Evolutionary conservation across 164 flowering plant genomes (phyloP).

Genomic region (Akebia trifoliata): DNA sequence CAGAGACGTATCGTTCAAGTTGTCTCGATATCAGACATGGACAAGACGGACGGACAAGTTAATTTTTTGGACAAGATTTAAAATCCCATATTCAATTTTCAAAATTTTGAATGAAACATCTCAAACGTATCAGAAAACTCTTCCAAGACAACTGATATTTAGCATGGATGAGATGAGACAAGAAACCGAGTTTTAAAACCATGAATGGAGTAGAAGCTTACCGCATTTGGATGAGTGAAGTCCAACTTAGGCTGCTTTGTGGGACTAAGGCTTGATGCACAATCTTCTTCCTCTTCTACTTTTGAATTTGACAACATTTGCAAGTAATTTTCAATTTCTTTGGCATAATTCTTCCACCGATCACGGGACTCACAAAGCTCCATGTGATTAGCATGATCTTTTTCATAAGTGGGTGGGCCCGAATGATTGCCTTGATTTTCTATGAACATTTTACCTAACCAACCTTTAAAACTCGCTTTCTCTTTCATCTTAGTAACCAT

Average conservation of each 20-base stretch:
- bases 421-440: conserved; percentile 8
- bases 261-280: conserved; percentile 1
- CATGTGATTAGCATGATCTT: background rate
- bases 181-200: no score
- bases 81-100: no score
- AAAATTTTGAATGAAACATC: no score
- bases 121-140: no score
- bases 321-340: conserved; percentile 45
- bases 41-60: no score
- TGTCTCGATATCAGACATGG: no score
- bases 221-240: conserved; percentile 22
- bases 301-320: conserved; percentile 31
- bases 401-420: background rate
- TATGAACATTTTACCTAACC: conserved; percentile 37
- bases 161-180: no score
- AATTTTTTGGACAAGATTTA: no score
- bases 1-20: no score
- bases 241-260: conserved; percentile 11
- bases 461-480: conserved; percentile 28
- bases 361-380: conserved; percentile 6
- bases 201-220: conserved; percentile 11
- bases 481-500: conserved; percentile 29
- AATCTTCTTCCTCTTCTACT: conserved; percentile 16
- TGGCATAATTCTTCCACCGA: conserved; percentile 35
- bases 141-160: no score